Conservation (phyloP, 2,329 filamentous ascomycete species). For the Cryphonectria naterciae region DNA sequence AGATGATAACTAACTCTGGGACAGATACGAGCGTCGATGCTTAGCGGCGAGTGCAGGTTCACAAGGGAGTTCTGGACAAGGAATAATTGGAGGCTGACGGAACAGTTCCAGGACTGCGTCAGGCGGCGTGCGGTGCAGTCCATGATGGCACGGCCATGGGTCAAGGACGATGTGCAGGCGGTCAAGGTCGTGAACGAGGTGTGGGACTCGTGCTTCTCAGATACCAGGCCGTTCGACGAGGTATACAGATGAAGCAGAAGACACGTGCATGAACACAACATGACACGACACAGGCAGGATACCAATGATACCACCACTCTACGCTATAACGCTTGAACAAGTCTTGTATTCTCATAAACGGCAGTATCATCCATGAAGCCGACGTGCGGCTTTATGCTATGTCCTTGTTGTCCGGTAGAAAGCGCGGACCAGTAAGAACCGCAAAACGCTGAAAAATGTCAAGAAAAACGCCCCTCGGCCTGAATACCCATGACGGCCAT, state of each 20-base stretch:
- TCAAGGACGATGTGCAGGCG: slow-evolving; percentile 85
- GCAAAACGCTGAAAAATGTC: slow-evolving; percentile 25
- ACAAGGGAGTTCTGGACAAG: slow-evolving; percentile 81
- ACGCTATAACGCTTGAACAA: slow-evolving; percentile 22
- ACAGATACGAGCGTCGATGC: slow-evolving; percentile 87
- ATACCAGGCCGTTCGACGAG: slow-evolving; percentile 95
- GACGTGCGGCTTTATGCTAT: slow-evolving; percentile 11
- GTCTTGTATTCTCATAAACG: slow-evolving; percentile 22
- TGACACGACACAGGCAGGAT: slow-evolving; percentile 8
- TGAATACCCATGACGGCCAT: slow-evolving; percentile 12
- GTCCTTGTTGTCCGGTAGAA: slow-evolving; percentile 15
- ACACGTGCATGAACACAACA: background rate
- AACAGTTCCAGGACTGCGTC: slow-evolving; percentile 94
- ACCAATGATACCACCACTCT: slow-evolving; percentile 28
- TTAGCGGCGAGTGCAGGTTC: slow-evolving; percentile 94
- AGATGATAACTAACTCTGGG: slow-evolving; percentile 24
- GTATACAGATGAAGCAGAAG: slow-evolving; percentile 73
- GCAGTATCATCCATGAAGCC: slow-evolving; percentile 8
- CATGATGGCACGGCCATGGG: slow-evolving; percentile 75
- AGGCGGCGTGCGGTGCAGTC: slow-evolving; percentile 78
- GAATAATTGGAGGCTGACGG: slow-evolving; percentile 84
- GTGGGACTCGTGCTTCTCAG: slow-evolving; percentile 96
- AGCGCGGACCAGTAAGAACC: background rate
- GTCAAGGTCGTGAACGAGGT: slow-evolving; percentile 91
- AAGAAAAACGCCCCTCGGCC: slow-evolving; percentile 13